Percentiles rank a stretch among this genome's conserved stretches.
Evolutionary conservation across 2,329 filamentous ascomycete species (phyloP).

Genomic region (Colletotrichum eremochloae): DNA sequence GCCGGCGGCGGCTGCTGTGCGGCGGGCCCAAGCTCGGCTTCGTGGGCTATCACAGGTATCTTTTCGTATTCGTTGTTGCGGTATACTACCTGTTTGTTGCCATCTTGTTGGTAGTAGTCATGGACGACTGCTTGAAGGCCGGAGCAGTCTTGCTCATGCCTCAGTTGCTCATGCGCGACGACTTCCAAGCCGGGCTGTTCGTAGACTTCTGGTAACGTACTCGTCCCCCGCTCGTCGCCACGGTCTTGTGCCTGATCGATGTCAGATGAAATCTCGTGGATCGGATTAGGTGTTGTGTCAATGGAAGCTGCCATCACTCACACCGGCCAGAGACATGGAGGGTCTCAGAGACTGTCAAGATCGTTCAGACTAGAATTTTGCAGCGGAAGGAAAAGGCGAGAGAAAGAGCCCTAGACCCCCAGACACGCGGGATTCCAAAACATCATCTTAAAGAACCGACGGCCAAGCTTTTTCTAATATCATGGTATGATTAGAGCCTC

Average conservation of each 20-base stretch:
- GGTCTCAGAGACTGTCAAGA: not conserved
- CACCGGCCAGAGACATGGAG: not conserved
- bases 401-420: too few species aligned
- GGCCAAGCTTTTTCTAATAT: too few species aligned
- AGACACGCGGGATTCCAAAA: too few species aligned
- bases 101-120: not conserved
- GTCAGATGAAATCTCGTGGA: not conserved
- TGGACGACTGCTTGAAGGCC: not conserved
- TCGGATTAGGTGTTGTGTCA: not conserved
- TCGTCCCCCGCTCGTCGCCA: not conserved
- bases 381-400: not conserved
- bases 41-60: not conserved
- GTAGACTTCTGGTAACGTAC: too few species aligned
- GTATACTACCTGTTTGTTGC: not conserved
- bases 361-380: not conserved
- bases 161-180: not conserved
- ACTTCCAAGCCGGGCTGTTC: slow-evolving; percentile 14
- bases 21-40: not conserved
- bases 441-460: too few species aligned
- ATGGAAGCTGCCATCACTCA: not conserved
- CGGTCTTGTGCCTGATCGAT: not conserved
- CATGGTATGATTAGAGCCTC: too few species aligned
- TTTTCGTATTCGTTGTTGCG: not conserved
- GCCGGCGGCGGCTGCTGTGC: too few species aligned
- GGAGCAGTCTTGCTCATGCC: not conserved